A percentile compares a stretch with the other conserved stretches of the same genome.
Evolutionary conservation across 352 stramenopile genomes (phyloP).

Genomic region (Phytopythium ostracodes): DNA sequence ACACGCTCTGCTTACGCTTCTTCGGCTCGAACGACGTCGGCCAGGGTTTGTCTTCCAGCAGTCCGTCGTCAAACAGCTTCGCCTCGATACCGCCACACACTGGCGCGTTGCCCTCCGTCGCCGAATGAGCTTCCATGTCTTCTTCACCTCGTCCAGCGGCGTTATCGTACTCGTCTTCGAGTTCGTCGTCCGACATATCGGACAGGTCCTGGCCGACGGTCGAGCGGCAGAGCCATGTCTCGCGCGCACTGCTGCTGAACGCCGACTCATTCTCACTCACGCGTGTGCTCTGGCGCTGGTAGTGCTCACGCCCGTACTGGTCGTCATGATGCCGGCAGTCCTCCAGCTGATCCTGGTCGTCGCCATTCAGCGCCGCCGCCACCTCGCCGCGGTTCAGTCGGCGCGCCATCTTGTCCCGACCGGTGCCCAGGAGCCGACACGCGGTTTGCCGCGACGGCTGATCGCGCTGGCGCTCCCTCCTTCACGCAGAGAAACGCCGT

Average conservation of each 20-base stretch:
- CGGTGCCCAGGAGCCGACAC: slow-evolving; percentile 4
- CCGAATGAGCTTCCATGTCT: neutral
- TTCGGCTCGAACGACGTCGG: neutral
- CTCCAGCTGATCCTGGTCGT: neutral
- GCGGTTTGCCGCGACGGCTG: neutral
- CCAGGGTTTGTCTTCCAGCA: slow-evolving; percentile 13
- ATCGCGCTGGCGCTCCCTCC: neutral
- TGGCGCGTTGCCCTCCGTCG: neutral
- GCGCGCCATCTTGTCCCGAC: slow-evolving; percentile 18
- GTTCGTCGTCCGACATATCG: slow-evolving; percentile 7
- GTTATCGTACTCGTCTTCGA: slow-evolving; percentile 8
- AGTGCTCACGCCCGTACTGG: neutral
- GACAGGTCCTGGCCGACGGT: slow-evolving; percentile 36
- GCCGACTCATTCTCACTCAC: neutral
- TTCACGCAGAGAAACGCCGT: neutral
- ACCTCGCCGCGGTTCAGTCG: slow-evolving; percentile 12
- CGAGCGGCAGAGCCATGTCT: slow-evolving; percentile 54
- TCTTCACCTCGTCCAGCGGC: neutral
- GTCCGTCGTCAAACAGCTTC: neutral
- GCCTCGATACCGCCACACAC: neutral
- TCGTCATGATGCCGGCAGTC: neutral
- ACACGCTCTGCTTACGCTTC: slow-evolving; percentile 12
- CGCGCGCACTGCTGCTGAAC: slow-evolving; percentile 7
- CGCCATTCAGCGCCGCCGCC: slow-evolving; percentile 1
- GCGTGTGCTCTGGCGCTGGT: slow-evolving; percentile 7